These are phyloP conservation scores for Herpetomonas samuelpessoai DNA, from an alignment of 208 protist species.

Conservation along the genomic window DNA sequence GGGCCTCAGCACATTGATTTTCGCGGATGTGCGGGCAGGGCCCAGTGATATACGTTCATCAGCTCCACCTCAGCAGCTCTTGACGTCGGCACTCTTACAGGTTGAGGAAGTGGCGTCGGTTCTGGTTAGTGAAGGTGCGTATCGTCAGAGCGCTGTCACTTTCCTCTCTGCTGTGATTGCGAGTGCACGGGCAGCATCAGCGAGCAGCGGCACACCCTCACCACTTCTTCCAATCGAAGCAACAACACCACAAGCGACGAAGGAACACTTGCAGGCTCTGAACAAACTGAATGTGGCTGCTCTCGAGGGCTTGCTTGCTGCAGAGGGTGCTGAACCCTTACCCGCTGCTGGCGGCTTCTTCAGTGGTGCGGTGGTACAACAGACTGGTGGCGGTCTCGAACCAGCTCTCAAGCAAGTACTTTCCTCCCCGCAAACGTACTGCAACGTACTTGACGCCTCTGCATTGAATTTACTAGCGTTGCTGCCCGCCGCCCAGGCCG, in stretches of 20 bases:
- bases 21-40: not conserved
- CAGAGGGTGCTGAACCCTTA: not conserved
- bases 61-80: not conserved
- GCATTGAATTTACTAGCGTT: constrained; percentile 41
- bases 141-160: not conserved
- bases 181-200: not conserved
- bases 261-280: not conserved
- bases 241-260: not conserved
- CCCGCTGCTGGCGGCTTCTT: not conserved
- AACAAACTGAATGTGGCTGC: not conserved
- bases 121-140: not conserved
- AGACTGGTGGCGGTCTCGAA: not conserved
- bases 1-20: not conserved
- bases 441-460: constrained; percentile 50
- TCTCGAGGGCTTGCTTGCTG: not conserved
- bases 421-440: constrained; percentile 35
- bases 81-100: not conserved
- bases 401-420: constrained; percentile 2
- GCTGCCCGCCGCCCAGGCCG: constrained; percentile 21
- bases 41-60: no score
- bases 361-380: not conserved
- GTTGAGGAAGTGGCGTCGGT: not conserved
- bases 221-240: no score
- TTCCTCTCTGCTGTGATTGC: not conserved
- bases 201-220: no score